Conservation (phyloP, 208 protist species). For the Leishmania guyanensis region DNA sequence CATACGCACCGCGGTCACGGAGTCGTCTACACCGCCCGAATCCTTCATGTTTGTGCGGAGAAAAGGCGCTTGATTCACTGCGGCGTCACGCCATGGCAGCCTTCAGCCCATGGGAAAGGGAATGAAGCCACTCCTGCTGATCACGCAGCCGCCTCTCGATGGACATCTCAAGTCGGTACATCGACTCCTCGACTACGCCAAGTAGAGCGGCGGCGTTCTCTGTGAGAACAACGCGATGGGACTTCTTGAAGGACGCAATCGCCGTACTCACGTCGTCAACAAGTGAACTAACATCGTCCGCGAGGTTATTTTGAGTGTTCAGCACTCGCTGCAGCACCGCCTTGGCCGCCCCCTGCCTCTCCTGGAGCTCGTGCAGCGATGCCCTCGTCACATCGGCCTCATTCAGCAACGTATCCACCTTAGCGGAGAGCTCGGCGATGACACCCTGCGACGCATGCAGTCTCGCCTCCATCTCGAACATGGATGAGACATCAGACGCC, state of each 20-base stretch:
- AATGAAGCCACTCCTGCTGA: slow-evolving; percentile 22
- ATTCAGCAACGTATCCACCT: slow-evolving; percentile 20
- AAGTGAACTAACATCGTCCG: slow-evolving; percentile 11
- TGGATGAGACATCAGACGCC: slow-evolving; percentile 41
- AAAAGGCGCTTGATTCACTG: not conserved
- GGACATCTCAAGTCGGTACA: slow-evolving; percentile 8
- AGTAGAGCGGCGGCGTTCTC: not conserved
- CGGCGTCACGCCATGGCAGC: not conserved
- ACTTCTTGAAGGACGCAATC: not conserved
- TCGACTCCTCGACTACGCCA: not conserved
- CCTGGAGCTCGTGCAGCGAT: slow-evolving; percentile 13
- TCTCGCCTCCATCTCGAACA: slow-evolving; percentile 59
- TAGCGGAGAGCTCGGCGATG: slow-evolving; percentile 15
- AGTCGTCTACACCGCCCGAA: not conserved
- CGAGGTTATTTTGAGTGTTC: slow-evolving; percentile 12
- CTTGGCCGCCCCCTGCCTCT: slow-evolving; percentile 12
- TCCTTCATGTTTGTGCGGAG: not conserved
- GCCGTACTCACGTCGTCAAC: slow-evolving; percentile 1
- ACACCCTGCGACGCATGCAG: slow-evolving; percentile 42
- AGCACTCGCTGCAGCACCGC: slow-evolving; percentile 19
- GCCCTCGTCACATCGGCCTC: slow-evolving; percentile 1
- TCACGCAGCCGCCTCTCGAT: slow-evolving; percentile 19
- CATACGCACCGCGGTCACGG: not conserved
- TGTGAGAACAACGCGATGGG: not conserved
- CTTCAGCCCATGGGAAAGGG: slow-evolving; percentile 17